Percentiles rank a stretch among this genome's conserved stretches.
phyloP scores from a whole-genome alignment of 2,329 filamentous ascomycete genomes.

The Fusarium luffae region DNA sequence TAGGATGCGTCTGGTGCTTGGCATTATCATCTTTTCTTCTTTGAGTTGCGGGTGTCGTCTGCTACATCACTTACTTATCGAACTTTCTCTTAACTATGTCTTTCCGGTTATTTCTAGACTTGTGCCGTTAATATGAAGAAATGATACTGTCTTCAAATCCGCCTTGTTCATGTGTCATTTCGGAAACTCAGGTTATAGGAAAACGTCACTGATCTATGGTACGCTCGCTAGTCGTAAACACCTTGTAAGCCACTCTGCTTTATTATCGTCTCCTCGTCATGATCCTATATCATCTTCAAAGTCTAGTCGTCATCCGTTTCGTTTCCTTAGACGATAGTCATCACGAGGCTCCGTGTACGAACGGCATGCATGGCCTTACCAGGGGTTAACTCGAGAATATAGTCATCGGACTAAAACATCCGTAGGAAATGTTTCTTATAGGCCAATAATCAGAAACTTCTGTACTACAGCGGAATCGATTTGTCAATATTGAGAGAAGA shows the following conservation, averaged over 20 bases:
- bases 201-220: background rate
- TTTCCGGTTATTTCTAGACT: background rate
- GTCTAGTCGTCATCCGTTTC: background rate
- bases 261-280: background rate
- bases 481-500: background rate
- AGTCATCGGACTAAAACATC: background rate
- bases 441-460: background rate
- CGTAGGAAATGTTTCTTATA: background rate
- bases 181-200: rapidly evolving
- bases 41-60: background rate
- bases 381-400: background rate
- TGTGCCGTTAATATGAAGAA: rapidly evolving
- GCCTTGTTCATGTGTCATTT: background rate
- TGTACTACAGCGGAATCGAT: background rate
- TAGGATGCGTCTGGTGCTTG: background rate
- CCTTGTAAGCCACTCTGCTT: background rate
- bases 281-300: background rate
- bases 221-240: background rate
- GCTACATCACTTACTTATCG: background rate
- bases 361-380: background rate
- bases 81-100: background rate
- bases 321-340: background rate
- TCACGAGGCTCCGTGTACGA: background rate
- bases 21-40: background rate
- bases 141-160: background rate